Base-by-base conservation (phyloP, 2,329 filamentous ascomycete genomes). In the Neonectria punicea region DNA sequence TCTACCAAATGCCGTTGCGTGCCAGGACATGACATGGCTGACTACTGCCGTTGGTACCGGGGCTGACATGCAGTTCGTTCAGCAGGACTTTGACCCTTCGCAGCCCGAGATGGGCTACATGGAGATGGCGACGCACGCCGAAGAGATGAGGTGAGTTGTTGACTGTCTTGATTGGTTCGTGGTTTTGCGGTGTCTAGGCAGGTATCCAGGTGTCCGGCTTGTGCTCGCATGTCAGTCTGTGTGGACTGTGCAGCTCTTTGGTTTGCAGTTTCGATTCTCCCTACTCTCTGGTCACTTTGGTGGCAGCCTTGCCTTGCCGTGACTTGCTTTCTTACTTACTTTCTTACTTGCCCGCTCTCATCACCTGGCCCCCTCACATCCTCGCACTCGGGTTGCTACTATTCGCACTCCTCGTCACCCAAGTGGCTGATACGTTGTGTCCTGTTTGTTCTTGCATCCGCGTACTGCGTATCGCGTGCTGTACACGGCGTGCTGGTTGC, bases 11-110 rank as follows among this genome's bases (percentile, higher is more conserved):
- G 58, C 60, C 44, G 58, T 60, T 62, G 53, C 46, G 41, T 46
- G 36, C 47, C 28, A 30, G 61, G 56, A 53, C 41, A 61, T 54
- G 54, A 25, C 54, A 56, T 64, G 58, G 50, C 43, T 67, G 58
- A 47, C 11, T 50, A 57, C 47, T 56, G 36, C 22, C 30, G 47
- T 66, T 53, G 39, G 46, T 44, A 54, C 63, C 65, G 66, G 53
- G 41, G 66, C 73, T 74, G 65, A 74, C 63, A 65, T 59, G 43
- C 59, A 60, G 55, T 67, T 67, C 61, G 67, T 77, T 69, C 72
- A 81, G 77, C 81, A 87, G 84, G 85, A 86, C 75, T 87, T 86
- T 79, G 83, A 86, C 78, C 81, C 84, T 77, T 84, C 85, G 77
- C 81, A 85, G 77, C 78, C 76, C 73, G 84, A 83, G 76, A 80